phyloP scores from a whole-genome alignment of 176 grass and related monocot genomes.

The Bonia amplexicaulis region DNA sequence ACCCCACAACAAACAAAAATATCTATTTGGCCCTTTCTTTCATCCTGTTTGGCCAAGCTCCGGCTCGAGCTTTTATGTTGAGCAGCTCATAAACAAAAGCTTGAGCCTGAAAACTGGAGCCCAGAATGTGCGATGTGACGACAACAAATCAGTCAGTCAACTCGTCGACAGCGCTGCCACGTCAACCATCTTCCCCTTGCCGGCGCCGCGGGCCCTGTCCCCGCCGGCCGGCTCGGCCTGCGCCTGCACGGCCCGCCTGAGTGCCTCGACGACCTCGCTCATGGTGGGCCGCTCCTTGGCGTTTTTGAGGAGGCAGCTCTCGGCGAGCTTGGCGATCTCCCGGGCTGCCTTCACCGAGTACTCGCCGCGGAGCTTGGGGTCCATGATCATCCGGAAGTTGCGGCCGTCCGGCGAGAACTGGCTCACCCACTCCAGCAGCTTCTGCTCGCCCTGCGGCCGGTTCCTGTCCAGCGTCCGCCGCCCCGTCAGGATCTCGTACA shows the following conservation, averaged over 20 bases:
- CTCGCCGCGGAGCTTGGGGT: conserved; percentile 61
- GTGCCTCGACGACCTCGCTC: conserved; percentile 60
- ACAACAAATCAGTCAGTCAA: background rate
- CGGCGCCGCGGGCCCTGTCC: background rate
- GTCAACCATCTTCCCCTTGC: conserved; percentile 8
- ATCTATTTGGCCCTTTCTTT: background rate
- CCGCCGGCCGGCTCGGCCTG: conserved; percentile 4
- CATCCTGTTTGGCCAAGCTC: background rate
- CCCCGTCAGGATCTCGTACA: conserved; percentile 87
- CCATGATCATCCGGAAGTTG: conserved; percentile 92
- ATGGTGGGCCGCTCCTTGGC: conserved; percentile 72
- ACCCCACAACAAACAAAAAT: background rate
- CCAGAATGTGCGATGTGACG: background rate
- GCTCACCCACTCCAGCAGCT: conserved; percentile 79
- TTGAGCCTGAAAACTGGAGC: background rate
- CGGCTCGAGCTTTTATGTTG: background rate
- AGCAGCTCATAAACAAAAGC: background rate
- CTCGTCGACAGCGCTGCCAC: conserved; percentile 6
- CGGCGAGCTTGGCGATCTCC: conserved; percentile 82
- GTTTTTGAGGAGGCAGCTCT: conserved; percentile 70
- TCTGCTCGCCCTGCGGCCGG: conserved; percentile 63
- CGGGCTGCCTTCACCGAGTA: conserved; percentile 61
- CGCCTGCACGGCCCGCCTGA: conserved; percentile 49
- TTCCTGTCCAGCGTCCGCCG: conserved; percentile 72
- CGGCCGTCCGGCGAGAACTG: conserved; percentile 65